These are phyloP conservation scores for Dorcoceras hygrometricum DNA, from an alignment of 257 asterid genomes.

Conservation along the genomic window DNA sequence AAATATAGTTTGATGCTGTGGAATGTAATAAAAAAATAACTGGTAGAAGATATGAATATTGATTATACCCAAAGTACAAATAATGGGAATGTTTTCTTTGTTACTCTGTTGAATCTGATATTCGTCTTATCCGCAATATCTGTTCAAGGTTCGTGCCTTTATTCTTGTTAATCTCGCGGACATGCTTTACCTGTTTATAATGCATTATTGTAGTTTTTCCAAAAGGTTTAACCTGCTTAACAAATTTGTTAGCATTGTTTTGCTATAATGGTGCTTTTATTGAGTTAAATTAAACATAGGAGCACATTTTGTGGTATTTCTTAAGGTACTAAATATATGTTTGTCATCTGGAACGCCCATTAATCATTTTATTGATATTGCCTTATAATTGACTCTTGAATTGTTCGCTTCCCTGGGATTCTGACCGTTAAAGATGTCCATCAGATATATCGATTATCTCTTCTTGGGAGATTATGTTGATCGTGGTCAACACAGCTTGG, in stretches of 20 bases:
- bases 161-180: not conserved
- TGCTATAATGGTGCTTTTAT: not conserved
- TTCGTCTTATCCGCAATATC: too few species aligned
- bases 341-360: not conserved
- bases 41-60: not conserved
- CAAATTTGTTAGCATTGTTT: not conserved
- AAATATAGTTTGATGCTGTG: not conserved
- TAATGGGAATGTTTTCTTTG: not conserved
- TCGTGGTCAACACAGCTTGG: conserved; percentile 99
- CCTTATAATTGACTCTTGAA: not conserved
- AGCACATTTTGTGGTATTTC: not conserved
- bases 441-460: conserved; percentile 94
- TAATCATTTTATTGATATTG: not conserved
- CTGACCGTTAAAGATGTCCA: conserved; percentile 34
- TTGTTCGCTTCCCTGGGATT: conserved; percentile 19
- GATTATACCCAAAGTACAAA: not conserved
- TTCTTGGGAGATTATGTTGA: conserved; percentile 99
- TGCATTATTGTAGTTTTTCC: not conserved
- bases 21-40: not conserved
- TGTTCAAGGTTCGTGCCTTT: not conserved
- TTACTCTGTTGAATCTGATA: not conserved
- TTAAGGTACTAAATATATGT: not conserved
- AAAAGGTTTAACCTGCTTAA: not conserved
- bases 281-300: not conserved
- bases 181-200: not conserved